These are phyloP conservation scores for Nitzschia inconspicua DNA, from an alignment of 108 stramenopile genomes.

Conservation along the genomic window DNA sequence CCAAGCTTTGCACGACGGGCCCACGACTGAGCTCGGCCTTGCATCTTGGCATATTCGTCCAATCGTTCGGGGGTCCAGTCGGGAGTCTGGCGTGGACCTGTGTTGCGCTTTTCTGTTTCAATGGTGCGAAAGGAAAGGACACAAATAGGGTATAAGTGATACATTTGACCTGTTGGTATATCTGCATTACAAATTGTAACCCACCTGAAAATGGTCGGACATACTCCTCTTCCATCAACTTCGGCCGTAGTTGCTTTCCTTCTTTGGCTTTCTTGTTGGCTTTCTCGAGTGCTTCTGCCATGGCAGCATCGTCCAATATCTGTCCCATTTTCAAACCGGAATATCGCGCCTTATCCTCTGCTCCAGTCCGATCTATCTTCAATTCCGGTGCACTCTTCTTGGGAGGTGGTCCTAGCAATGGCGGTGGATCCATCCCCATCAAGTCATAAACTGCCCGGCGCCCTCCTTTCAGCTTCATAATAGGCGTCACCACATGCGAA, in stretches of 20 bases:
- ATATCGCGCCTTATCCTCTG: conserved; percentile 67
- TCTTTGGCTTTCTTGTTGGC: conserved; percentile 47
- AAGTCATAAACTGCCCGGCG: conserved; percentile 69
- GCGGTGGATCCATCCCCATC: conserved; percentile 57
- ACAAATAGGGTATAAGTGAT: not conserved
- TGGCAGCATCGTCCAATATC: conserved; percentile 60
- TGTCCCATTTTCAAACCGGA: conserved; percentile 74
- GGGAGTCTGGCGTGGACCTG: conserved; percentile 62
- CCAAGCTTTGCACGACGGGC: conserved; percentile 61
- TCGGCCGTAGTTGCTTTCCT: conserved; percentile 51
- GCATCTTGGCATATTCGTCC: conserved; percentile 66
- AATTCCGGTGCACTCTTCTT: conserved; percentile 51
- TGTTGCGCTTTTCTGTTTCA: conserved; percentile 75
- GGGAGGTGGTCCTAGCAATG: conserved; percentile 12
- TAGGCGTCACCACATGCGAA: conserved; percentile 58
- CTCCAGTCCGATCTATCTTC: conserved; percentile 71
- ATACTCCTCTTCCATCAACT: conserved; percentile 62
- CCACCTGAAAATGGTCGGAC: conserved; percentile 65
- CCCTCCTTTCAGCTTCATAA: conserved; percentile 71
- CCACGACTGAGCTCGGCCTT: conserved; percentile 63
- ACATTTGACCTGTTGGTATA: not conserved
- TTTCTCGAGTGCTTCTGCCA: conserved; percentile 62
- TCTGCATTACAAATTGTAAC: not conserved
- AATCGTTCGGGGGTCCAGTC: conserved; percentile 74
- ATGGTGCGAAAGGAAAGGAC: no score